A percentile compares a stretch with the other conserved stretches of the same genome.
Evolutionary conservation across 1,284 basidiomycete genomes (phyloP).

Genomic region (Pulchroboletus neoregius): DNA sequence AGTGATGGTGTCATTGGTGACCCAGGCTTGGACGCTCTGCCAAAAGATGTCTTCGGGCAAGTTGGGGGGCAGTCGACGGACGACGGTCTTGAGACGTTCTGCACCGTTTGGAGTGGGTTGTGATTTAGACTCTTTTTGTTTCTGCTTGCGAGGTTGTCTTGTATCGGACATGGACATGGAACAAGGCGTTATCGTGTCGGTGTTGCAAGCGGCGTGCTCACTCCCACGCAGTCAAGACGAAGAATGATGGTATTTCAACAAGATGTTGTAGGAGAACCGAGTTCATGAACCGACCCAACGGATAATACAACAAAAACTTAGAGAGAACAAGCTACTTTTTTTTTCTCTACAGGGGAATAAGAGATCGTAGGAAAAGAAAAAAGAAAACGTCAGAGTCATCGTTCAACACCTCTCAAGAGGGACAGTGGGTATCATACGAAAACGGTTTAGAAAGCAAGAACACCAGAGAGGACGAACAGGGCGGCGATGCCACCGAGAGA

Average conservation of each 20-base stretch:
- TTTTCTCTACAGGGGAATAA: slow-evolving; percentile 4
- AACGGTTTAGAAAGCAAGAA: slow-evolving; percentile 20
- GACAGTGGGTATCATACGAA: slow-evolving; percentile 1
- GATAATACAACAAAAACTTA: slow-evolving; percentile 23
- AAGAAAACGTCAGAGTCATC: slow-evolving; percentile 1
- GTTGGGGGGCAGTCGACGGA: slow-evolving; percentile 87
- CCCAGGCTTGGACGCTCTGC: slow-evolving; percentile 85
- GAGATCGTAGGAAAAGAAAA: background rate
- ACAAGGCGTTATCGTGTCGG: too few species aligned
- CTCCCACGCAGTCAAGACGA: slow-evolving; percentile 8
- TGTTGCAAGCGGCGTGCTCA: too few species aligned
- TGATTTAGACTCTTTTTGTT: slow-evolving; percentile 18
- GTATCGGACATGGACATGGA: slow-evolving; percentile 14
- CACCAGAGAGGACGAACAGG: slow-evolving; percentile 24
- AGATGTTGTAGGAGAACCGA: background rate
- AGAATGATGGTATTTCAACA: background rate
- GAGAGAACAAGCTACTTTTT: slow-evolving; percentile 1
- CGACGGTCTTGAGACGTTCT: slow-evolving; percentile 82
- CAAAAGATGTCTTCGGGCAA: slow-evolving; percentile 92
- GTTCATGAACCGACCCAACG: slow-evolving; percentile 7
- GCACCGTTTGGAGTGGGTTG: slow-evolving; percentile 11
- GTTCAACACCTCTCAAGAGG: slow-evolving; percentile 8
- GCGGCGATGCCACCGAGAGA: slow-evolving; percentile 22
- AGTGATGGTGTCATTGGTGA: slow-evolving; percentile 64
- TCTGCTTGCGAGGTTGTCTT: slow-evolving; percentile 18